Evolutionary conservation across 176 grass and related monocot species (phyloP).

Genomic region (Otatea glauca): DNA sequence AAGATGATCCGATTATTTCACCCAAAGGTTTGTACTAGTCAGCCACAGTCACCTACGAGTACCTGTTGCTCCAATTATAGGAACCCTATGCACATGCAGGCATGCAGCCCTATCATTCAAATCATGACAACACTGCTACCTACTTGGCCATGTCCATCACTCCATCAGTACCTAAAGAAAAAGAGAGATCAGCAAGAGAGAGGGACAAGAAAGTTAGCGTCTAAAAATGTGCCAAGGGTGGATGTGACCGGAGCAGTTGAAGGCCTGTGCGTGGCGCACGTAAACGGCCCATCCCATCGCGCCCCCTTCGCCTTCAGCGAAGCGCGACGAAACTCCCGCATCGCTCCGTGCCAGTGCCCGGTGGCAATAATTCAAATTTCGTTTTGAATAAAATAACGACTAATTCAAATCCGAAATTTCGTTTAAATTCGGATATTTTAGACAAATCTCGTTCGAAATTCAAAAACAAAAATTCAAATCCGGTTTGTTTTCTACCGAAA

Average conservation of each 20-base stretch:
- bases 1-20: neutral
- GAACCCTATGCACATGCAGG: neutral
- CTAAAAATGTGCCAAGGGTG: neutral
- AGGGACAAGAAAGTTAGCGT: neutral
- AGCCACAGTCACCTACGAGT: neutral
- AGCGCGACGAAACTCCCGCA: neutral
- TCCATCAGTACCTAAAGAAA: too few relatives aligned
- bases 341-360: neutral
- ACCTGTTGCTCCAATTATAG: neutral
- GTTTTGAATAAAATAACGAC: too few relatives aligned
- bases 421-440: too few relatives aligned
- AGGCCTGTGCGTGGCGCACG: conserved; percentile 65
- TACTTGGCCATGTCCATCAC: conserved; percentile 32
- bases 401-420: too few relatives aligned
- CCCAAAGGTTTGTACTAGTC: neutral
- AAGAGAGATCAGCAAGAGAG: neutral
- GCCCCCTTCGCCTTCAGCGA: neutral
- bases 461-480: too few relatives aligned
- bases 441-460: too few relatives aligned
- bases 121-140: neutral
- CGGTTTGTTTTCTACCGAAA: too few relatives aligned
- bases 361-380: too few relatives aligned
- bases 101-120: neutral
- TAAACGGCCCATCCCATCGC: conserved; percentile 13
- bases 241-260: conserved; percentile 57